A percentile compares a stretch with the other conserved stretches of the same genome.
Evolutionary conservation across 371 early-diverging fungal species (phyloP).

Genomic region (Mucor racemosus): DNA sequence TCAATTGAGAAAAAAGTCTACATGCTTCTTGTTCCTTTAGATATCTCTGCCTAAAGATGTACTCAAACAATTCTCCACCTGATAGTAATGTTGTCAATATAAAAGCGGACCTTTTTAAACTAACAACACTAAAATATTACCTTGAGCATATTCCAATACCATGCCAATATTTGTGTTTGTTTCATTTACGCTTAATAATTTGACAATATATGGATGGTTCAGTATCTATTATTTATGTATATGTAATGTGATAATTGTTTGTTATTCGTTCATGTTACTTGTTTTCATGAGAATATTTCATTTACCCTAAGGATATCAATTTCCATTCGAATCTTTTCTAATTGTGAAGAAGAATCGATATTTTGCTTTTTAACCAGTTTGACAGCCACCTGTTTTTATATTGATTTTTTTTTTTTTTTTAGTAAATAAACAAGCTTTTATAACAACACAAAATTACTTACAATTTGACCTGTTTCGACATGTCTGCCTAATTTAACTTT

Average conservation of each 20-base stretch:
- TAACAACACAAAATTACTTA: slow-evolving; percentile 36
- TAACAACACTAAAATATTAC: not conserved
- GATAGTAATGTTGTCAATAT: not conserved
- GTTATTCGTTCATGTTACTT: not conserved
- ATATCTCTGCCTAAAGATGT: slow-evolving; percentile 88
- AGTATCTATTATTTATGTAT: slow-evolving; percentile 60
- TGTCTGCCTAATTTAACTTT: slow-evolving; percentile 97
- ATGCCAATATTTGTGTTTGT: slow-evolving; percentile 94
- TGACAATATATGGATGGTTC: slow-evolving; percentile 91
- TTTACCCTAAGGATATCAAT: slow-evolving; percentile 80
- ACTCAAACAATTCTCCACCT: slow-evolving; percentile 95
- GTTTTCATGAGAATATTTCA: not conserved
- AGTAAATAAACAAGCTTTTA: not conserved
- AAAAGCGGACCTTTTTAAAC: not conserved
- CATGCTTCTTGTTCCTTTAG: slow-evolving; percentile 90
- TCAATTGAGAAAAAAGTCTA: slow-evolving; percentile 92
- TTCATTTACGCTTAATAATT: slow-evolving; percentile 93
- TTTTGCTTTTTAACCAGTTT: slow-evolving; percentile 81
- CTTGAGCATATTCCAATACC: slow-evolving; percentile 93
- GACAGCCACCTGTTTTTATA: slow-evolving; percentile 76
- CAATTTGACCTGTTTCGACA: slow-evolving; percentile 89
- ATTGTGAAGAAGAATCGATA: slow-evolving; percentile 73
- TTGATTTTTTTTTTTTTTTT: not conserved
- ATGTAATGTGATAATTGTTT: slow-evolving; percentile 11
- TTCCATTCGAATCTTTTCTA: slow-evolving; percentile 80